Conservation (phyloP, 129 eudicot species). For the Erigeron canadensis region DNA sequence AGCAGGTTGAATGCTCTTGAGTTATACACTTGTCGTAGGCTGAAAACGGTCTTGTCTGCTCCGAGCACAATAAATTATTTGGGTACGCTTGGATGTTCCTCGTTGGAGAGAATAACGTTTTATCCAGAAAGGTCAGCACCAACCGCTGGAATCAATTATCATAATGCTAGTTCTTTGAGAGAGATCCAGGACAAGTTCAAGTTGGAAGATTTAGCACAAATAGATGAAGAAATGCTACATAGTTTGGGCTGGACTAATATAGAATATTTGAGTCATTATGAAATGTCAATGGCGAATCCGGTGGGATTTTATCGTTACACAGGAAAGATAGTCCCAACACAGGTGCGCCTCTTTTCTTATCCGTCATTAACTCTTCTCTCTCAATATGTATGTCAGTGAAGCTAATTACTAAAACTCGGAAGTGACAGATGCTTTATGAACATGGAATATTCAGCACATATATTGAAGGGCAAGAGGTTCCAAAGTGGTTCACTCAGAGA, state of each 20-base stretch:
- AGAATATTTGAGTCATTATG: neutral
- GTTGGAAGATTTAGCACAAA: neutral
- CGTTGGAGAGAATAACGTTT: neutral
- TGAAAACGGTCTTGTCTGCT: slow-evolving; percentile 12
- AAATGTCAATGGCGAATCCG: neutral
- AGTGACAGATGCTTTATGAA: neutral
- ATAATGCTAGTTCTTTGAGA: neutral
- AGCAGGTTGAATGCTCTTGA: neutral
- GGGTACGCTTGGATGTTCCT: neutral
- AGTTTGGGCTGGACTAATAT: slow-evolving; percentile 8
- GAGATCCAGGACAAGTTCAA: slow-evolving; percentile 9
- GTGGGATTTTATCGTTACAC: neutral
- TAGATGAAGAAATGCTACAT: slow-evolving; percentile 1
- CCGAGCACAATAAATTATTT: neutral
- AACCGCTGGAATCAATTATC: rapidly evolving
- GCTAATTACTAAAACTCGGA: neutral
- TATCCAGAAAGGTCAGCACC: neutral
- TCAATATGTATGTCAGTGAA: neutral
- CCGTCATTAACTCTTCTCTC: neutral
- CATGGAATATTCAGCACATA: slow-evolving; percentile 15
- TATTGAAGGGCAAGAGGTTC: slow-evolving; percentile 13
- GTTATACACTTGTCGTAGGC: neutral
- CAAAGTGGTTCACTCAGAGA: slow-evolving; percentile 1
- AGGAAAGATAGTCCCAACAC: neutral
- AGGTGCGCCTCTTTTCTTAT: neutral